These are phyloP conservation scores for Exsudoporus frostii DNA, from an alignment of 768 basidiomycete genomes.

Conservation along the genomic window DNA sequence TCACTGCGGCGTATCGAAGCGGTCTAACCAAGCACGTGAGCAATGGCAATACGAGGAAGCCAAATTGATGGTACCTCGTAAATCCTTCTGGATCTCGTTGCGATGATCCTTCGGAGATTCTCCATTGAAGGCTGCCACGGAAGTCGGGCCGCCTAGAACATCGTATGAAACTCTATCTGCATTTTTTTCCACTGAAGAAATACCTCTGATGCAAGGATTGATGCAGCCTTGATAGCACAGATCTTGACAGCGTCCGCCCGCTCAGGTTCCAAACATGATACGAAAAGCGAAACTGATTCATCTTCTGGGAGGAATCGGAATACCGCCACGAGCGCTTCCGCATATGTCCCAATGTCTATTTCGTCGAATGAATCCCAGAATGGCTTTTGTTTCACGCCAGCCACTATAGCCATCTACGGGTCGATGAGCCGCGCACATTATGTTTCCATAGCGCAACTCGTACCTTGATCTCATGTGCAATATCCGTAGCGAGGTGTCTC, in stretches of 20 bases:
- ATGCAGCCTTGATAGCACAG: constrained; percentile 67
- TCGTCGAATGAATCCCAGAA: constrained; percentile 74
- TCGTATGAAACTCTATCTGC: constrained; percentile 7
- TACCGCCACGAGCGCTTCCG: constrained; percentile 68
- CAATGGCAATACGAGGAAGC: constrained; percentile 1
- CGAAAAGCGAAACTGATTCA: constrained; percentile 59
- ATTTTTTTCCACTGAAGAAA: constrained; percentile 8
- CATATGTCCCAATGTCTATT: constrained; percentile 72
- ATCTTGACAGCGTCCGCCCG: constrained; percentile 80
- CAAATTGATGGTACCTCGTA: constrained; percentile 45
- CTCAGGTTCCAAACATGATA: constrained; percentile 67
- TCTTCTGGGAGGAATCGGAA: constrained; percentile 67
- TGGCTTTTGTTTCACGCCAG: constrained; percentile 44
- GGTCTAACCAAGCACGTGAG: constrained; percentile 35
- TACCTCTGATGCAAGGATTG: constrained; percentile 69
- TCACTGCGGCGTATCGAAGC: constrained; percentile 56
- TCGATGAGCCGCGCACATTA: background rate
- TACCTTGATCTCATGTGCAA: constrained; percentile 81
- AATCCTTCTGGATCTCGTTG: constrained; percentile 50
- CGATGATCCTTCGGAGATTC: constrained; percentile 44
- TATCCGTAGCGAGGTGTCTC: constrained; percentile 62
- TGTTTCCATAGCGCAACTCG: constrained; percentile 19
- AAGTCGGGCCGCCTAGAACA: constrained; percentile 47
- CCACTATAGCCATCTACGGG: constrained; percentile 22
- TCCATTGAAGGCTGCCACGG: constrained; percentile 54